Conservation (phyloP, 2,329 filamentous ascomycete species). For the Cercospora sesami region DNA sequence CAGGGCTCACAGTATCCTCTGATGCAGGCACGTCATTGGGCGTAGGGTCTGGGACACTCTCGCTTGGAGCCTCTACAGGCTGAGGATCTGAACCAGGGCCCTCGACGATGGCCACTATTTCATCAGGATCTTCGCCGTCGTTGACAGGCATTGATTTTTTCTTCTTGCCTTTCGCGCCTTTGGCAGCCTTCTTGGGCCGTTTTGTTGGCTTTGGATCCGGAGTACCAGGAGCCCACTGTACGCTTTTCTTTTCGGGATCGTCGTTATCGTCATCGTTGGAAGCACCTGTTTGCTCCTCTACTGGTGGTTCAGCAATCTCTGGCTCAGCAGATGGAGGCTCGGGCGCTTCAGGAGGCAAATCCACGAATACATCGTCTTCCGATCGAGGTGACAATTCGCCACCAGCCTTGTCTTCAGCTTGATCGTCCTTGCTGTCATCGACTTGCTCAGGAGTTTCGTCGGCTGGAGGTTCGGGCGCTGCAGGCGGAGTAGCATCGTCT, state of each 20-base stretch:
- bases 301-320: background rate
- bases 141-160: slow-evolving; percentile 26
- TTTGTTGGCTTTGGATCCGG: slow-evolving; percentile 31
- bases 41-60: slow-evolving; percentile 10
- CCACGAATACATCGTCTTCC: background rate
- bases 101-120: slow-evolving; percentile 31
- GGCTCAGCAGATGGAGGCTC: slow-evolving; percentile 1
- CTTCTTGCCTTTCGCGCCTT: slow-evolving; percentile 28
- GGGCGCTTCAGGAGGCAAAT: slow-evolving; percentile 17
- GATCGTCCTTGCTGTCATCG: background rate
- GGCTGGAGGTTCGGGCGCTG: background rate
- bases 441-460: background rate
- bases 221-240: slow-evolving; percentile 34
- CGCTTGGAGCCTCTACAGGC: slow-evolving; percentile 7
- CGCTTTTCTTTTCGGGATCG: slow-evolving; percentile 31
- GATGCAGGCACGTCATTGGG: background rate
- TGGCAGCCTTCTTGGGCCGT: slow-evolving; percentile 32
- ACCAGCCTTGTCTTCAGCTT: background rate
- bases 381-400: background rate
- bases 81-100: slow-evolving; percentile 15
- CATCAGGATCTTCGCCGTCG: slow-evolving; percentile 25
- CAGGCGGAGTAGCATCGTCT: background rate
- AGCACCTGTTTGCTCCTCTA: background rate
- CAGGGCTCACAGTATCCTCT: background rate
- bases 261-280: slow-evolving; percentile 20